Evolutionary conservation across 1,284 basidiomycete genomes (phyloP).

Genomic region (Agroathelia rolfsii): DNA sequence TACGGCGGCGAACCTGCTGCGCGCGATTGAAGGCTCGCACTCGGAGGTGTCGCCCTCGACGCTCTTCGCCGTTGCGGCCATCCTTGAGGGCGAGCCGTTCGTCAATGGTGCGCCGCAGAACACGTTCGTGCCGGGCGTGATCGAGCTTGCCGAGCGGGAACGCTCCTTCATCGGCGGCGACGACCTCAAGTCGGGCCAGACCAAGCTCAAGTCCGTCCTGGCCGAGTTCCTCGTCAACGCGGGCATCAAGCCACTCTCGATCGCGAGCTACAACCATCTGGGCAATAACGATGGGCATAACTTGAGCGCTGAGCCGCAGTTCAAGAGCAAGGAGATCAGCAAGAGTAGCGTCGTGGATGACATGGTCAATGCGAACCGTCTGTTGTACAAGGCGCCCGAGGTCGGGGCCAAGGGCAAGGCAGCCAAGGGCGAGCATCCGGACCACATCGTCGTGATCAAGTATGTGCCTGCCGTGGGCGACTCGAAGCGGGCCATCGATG

Average conservation of each 20-base stretch:
- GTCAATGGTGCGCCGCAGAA: conserved; percentile 99
- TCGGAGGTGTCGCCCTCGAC: conserved; percentile 92
- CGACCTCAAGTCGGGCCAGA: conserved; percentile 94
- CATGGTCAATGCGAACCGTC: conserved; percentile 87
- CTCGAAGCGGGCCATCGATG: conserved; percentile 96
- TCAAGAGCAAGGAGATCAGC: conserved; percentile 97
- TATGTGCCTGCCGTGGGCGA: conserved; percentile 92
- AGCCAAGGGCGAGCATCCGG: conserved; percentile 87
- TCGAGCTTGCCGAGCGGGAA: conserved; percentile 85
- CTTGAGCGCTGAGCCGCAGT: conserved; percentile 86
- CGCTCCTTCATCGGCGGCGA: conserved; percentile 95
- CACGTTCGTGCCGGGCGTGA: conserved; percentile 95
- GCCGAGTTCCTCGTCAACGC: conserved; percentile 99
- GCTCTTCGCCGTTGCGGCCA: conserved; percentile 90
- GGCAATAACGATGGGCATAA: conserved; percentile 98
- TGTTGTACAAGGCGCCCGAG: conserved; percentile 78
- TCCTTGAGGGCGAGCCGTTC: conserved; percentile 92
- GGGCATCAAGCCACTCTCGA: conserved; percentile 95
- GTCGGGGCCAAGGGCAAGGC: conserved; percentile 54
- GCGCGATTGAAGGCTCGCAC: conserved; percentile 78
- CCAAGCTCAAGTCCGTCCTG: conserved; percentile 90
- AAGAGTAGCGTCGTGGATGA: conserved; percentile 97
- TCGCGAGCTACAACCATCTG: conserved; percentile 97
- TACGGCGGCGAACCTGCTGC: conserved; percentile 83
- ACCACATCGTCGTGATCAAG: conserved; percentile 96